Evolutionary conservation across 148 eudicot genomes (phyloP), one percentile per base, ranked within the genome.

Genomic region (Nepenthes gracilis): DNA sequence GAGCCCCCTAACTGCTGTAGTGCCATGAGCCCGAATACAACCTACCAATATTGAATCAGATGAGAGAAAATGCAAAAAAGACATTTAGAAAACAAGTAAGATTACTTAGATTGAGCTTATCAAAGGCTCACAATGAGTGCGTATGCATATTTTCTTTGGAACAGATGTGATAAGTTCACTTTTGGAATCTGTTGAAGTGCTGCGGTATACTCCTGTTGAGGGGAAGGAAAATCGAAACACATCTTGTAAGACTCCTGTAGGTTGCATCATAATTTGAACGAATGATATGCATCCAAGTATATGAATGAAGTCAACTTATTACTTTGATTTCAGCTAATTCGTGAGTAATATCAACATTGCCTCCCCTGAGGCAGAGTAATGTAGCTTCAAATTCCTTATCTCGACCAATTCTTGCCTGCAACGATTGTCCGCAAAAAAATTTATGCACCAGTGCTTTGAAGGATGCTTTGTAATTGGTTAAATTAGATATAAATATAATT

Each of bases 1-100:
- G 70, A 49, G 10, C 96, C 96, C 12, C 79, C 83, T 57, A 78
- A 57, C 58, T 51, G 23, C 6, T 35, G 0, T 40, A 78, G 63
- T 53, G 62, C 47, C 51, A 71, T 53, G 13, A 78, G 59, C 36
- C 78, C 78, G 47, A 74, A 37, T 12, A 72, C 78, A 12, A 78
- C 74, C 82, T 78, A 35, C 6, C 3, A 11, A 9, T 10, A 45
- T 23, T 23, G 23, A 23, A 23, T 8, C 12, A 9, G 37, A 55
- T 47, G 12, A 57, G 36, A 11, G 37, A 13, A 64, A 12, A 12
- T 13, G 35, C 14, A 34, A 32, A 33, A 0, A 2, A 55, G 33
- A 55, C 7, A 11, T 32, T 55, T 0, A 0, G 11, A 62, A 13
- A 2, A 2, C 35, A 23, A 32, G 36, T 10, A 35, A 8, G 14